Conservation (phyloP, 1,284 basidiomycete species). For the Athelia psychrophila region DNA sequence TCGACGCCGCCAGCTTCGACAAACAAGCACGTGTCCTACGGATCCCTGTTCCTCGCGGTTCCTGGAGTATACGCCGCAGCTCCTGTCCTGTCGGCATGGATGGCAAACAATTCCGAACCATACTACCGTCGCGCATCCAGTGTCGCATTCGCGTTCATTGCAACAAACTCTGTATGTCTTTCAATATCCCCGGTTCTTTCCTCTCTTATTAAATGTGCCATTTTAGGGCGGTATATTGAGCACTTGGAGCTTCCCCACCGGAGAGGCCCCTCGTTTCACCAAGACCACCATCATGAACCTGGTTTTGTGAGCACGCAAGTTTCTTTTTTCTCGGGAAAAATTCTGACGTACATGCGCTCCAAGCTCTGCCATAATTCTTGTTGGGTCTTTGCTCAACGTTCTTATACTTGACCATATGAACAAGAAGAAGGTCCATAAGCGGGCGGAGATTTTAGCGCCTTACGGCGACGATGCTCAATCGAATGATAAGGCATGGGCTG, state of each 20-base stretch:
- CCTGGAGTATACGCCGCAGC: constrained; percentile 41
- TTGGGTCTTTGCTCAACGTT: constrained; percentile 23
- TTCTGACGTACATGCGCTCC: neutral
- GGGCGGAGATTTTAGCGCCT: constrained; percentile 28
- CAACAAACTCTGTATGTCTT: constrained; percentile 34
- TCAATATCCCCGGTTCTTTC: neutral
- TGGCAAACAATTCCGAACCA: constrained; percentile 56
- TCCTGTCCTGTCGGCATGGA: constrained; percentile 47
- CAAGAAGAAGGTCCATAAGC: constrained; percentile 17
- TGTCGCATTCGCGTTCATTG: constrained; percentile 51
- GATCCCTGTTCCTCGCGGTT: constrained; percentile 48
- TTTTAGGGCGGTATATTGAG: constrained; percentile 36
- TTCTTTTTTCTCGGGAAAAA: neutral
- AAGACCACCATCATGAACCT: constrained; percentile 34
- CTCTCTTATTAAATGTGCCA: neutral
- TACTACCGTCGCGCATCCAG: constrained; percentile 52
- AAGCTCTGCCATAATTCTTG: constrained; percentile 23
- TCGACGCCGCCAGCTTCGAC: constrained; percentile 18
- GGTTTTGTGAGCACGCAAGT: constrained; percentile 24
- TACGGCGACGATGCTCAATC: constrained; percentile 22
- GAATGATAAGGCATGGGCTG: constrained; percentile 30
- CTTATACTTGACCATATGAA: constrained; percentile 26
- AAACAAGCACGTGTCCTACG: constrained; percentile 41
- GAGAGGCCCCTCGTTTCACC: constrained; percentile 31
- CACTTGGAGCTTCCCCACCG: constrained; percentile 36